Evolutionary conservation across 2,329 filamentous ascomycete genomes (phyloP).

Genomic region (Ambrosiella beaveri): DNA sequence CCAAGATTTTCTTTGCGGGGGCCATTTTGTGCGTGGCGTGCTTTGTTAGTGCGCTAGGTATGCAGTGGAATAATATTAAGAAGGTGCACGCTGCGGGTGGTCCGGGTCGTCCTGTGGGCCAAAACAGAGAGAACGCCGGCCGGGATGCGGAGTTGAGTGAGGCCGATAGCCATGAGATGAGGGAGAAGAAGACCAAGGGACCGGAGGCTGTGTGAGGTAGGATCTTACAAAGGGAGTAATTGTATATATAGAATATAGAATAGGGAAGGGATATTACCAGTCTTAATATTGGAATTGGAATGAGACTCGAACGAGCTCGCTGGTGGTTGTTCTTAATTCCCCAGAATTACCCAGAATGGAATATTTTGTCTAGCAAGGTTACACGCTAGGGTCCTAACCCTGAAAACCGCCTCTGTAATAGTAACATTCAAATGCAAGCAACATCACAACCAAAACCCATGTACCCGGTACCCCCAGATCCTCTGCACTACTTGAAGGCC

Average conservation of each 20-base stretch:
- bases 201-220: neutral
- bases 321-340: too few species aligned
- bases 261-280: neutral
- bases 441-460: neutral
- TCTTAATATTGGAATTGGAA: too few species aligned
- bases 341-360: too few species aligned
- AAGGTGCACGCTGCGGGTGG: slow-evolving; percentile 19
- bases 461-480: neutral
- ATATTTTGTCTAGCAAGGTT: too few species aligned
- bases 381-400: neutral
- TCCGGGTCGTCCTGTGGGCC: neutral
- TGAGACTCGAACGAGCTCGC: too few species aligned
- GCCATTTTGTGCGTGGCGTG: slow-evolving; percentile 37
- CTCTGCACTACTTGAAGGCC: neutral
- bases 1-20: slow-evolving; percentile 44
- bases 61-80: slow-evolving; percentile 55
- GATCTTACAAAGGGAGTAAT: neutral
- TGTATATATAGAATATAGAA: neutral
- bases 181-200: slow-evolving; percentile 8
- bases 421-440: too few species aligned
- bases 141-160: neutral
- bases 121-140: neutral
- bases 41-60: slow-evolving; percentile 37
- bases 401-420: too few species aligned
- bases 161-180: slow-evolving; percentile 7